Evolutionary conservation across 257 asterid genomes (phyloP), one percentile per base, ranked within the genome.

Genomic region (Ocimum tenuiflorum): DNA sequence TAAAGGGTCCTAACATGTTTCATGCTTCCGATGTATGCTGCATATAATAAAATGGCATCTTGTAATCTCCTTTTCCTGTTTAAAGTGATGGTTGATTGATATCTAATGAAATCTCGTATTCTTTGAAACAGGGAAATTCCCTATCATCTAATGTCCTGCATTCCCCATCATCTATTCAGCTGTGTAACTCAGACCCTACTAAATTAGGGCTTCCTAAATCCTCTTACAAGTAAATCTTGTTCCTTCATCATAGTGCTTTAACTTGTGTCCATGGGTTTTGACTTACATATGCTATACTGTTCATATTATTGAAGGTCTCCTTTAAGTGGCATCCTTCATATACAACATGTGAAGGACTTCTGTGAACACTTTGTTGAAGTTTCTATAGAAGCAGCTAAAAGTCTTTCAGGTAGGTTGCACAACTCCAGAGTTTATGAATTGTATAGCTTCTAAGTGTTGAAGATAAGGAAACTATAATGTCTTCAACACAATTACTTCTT

Each of bases 351-450:
- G 76, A 41, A 69, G 71, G 85, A 82, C 72, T 70, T 88, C 62
- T 86, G 94, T 76, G 49, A 76, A 33, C 73, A 35, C 69, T 75
- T 88, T 74, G 85, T 88, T 27, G 74, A 75, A 65, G 75, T 80
- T 67, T 79, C 96, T 38, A 75, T 69, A 53, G 84, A 80, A 80
- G 81, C 86, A 70, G 84, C 89, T 35, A 80, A 71, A 65, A 58
- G 56, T 35, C 33, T 69, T 66, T 43, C 88, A 76, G 88, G 95
- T 82, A 63, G 18, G 20, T 68, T 51, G n/a, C 42, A 7, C 60
- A 10, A 15, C 67, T 9, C 8, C 13, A 47, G 29, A 11, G 23
- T 41, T 51, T 61, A 43, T 42, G 43, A 51, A 51, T 23, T 27
- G 13, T 56, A 14, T n/a, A 52, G 52, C 22, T 66, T 61, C n/a